A percentile compares a stretch with the other conserved stretches of the same genome.
Evolutionary conservation across 768 basidiomycete genomes (phyloP).

Genomic region (Trametopsis cervina): DNA sequence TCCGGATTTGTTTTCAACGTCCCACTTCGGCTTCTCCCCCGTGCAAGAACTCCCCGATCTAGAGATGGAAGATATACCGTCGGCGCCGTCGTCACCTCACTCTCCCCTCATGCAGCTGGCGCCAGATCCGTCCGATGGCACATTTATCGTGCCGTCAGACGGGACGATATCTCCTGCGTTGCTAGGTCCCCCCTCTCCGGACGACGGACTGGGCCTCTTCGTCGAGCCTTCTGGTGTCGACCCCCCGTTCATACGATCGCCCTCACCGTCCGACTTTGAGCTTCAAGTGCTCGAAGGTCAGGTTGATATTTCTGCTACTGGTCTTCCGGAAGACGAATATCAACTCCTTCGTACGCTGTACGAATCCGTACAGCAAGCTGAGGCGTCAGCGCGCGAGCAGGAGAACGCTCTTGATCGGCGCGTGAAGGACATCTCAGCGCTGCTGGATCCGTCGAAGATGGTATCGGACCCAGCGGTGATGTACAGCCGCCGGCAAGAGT

Average conservation of each 20-base stretch:
- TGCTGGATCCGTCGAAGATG: conserved; percentile 27
- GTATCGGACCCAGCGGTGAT: conserved; percentile 24
- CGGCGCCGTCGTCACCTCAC: conserved; percentile 13
- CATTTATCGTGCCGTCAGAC: neutral
- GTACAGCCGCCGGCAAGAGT: conserved; percentile 21
- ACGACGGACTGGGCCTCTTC: conserved; percentile 20
- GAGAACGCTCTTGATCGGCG: conserved; percentile 24
- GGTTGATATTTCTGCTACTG: conserved; percentile 14
- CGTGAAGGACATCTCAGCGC: conserved; percentile 19
- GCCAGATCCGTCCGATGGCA: conserved; percentile 8
- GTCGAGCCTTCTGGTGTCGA: conserved; percentile 17
- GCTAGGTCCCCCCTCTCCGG: conserved; percentile 5
- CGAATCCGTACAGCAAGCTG: conserved; percentile 14
- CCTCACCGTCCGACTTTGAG: conserved; percentile 22
- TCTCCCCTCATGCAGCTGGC: conserved; percentile 17
- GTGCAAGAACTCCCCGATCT: conserved; percentile 1
- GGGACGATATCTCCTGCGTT: conserved; percentile 20
- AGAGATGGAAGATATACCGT: conserved; percentile 2
- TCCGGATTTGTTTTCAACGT: neutral
- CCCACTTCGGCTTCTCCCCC: neutral
- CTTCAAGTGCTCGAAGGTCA: conserved; percentile 22
- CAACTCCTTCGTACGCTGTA: conserved; percentile 16
- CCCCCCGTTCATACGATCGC: conserved; percentile 20
- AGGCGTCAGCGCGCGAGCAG: conserved; percentile 17
- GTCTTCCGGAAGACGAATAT: conserved; percentile 20